A percentile compares a stretch with the other conserved stretches of the same genome.
Evolutionary conservation across 257 asterid genomes (phyloP).

Genomic region (Scutellaria minor): DNA sequence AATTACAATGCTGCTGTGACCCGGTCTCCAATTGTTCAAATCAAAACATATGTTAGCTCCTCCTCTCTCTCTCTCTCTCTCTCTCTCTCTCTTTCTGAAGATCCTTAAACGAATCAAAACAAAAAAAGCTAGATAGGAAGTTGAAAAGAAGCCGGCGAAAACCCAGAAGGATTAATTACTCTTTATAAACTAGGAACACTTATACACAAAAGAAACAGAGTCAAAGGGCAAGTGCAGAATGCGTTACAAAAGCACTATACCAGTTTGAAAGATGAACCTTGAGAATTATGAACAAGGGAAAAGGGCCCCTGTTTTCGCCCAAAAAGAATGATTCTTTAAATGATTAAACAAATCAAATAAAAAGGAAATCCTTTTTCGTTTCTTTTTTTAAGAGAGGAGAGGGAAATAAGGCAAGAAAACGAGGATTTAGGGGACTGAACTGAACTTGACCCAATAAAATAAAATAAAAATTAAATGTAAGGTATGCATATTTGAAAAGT

Average conservation of each 20-base stretch:
- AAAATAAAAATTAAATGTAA: too few relatives aligned
- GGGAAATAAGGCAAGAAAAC: too few relatives aligned
- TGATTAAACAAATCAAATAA: not conserved
- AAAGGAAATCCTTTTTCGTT: not conserved
- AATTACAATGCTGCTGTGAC: slow-evolving; percentile 40
- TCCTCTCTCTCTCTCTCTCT: not conserved
- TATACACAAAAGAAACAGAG: not conserved
- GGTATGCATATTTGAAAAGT: too few relatives aligned
- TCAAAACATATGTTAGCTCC: not conserved
- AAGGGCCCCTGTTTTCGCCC: not conserved
- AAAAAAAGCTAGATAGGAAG: not conserved
- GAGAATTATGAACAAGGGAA: not conserved
- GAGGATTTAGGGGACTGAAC: not conserved
- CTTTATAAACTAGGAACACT: not conserved
- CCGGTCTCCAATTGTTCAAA: slow-evolving; percentile 23
- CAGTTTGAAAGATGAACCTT: not conserved
- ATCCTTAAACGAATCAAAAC: slow-evolving; percentile 16
- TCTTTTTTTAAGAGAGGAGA: too few relatives aligned
- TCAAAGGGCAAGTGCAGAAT: not conserved
- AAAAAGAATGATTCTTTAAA: not conserved
- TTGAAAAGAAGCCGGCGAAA: slow-evolving; percentile 11
- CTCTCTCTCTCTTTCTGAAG: not conserved
- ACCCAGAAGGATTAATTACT: slow-evolving; percentile 3
- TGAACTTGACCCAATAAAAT: not conserved
- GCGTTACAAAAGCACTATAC: not conserved